Evolutionary conservation across 257 asterid genomes (phyloP).

Genomic region (Echites panduratus): DNA sequence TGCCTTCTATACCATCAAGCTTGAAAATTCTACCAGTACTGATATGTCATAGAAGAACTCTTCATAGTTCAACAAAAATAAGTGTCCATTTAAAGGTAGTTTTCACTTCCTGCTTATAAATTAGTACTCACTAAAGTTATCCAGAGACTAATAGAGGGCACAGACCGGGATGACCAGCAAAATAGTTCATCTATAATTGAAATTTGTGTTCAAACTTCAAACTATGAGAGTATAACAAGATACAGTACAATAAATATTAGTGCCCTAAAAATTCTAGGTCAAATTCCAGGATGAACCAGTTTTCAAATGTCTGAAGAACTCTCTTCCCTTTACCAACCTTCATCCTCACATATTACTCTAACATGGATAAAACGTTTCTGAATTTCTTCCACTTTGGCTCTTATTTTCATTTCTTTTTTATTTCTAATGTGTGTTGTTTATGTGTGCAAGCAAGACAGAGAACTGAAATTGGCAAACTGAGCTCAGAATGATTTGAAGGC

Average conservation of each 20-base stretch:
- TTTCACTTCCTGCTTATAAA: neutral
- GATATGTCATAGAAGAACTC: neutral
- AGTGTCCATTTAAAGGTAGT: neutral
- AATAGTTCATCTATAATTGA: too few relatives aligned
- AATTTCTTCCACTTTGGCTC: neutral
- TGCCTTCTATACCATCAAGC: neutral
- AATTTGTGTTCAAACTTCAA: too few relatives aligned
- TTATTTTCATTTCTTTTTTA: neutral
- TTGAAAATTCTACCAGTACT: neutral
- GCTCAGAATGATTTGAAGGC: neutral
- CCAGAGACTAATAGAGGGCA: too few relatives aligned
- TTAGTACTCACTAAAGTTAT: neutral
- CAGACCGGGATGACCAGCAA: too few relatives aligned
- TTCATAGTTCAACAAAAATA: neutral
- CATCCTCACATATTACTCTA: neutral
- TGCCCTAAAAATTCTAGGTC: neutral
- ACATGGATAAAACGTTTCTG: neutral
- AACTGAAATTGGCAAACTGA: neutral
- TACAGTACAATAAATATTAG: neutral
- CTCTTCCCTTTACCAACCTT: neutral
- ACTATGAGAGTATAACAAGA: neutral
- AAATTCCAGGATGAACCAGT: neutral
- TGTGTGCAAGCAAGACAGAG: neutral
- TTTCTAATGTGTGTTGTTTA: neutral
- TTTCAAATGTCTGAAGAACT: neutral